Evolutionary conservation across 129 eudicot species (phyloP).

Genomic region (Arctium lappa): DNA sequence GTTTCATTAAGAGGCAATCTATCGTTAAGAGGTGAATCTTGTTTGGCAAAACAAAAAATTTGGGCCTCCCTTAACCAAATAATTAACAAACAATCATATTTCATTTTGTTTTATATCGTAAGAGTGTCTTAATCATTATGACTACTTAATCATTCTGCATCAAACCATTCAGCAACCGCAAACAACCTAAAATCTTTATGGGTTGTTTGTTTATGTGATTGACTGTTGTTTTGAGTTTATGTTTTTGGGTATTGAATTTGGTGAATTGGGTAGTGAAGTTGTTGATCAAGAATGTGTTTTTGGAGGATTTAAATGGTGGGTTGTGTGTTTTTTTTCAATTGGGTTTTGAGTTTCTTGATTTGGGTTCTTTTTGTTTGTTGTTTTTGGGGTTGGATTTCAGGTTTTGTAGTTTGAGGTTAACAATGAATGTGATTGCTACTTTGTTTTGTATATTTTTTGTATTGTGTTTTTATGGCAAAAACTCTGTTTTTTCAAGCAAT

Average conservation of each 20-base stretch:
- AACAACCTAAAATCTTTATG: not conserved
- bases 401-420: not conserved
- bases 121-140: no score
- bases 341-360: not conserved
- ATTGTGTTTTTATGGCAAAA: not conserved
- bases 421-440: not conserved
- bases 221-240: slow-evolving; percentile 21
- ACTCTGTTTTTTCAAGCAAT: not conserved
- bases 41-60: no score
- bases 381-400: not conserved
- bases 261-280: not conserved
- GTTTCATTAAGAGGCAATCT: no score
- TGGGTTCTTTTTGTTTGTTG: not conserved
- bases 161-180: no score
- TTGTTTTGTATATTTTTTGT: not conserved
- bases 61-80: no score
- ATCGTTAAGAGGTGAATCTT: no score
- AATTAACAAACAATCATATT: no score
- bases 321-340: not conserved
- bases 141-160: no score
- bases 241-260: not conserved
- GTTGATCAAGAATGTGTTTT: slow-evolving; percentile 10
- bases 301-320: not conserved
- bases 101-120: no score
- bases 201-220: not conserved